A percentile compares a stretch with the other conserved stretches of the same genome.
These are phyloP conservation scores for Ascomycota sp. DNA, from an alignment of 2,329 filamentous ascomycete species.

Conservation along the genomic window DNA sequence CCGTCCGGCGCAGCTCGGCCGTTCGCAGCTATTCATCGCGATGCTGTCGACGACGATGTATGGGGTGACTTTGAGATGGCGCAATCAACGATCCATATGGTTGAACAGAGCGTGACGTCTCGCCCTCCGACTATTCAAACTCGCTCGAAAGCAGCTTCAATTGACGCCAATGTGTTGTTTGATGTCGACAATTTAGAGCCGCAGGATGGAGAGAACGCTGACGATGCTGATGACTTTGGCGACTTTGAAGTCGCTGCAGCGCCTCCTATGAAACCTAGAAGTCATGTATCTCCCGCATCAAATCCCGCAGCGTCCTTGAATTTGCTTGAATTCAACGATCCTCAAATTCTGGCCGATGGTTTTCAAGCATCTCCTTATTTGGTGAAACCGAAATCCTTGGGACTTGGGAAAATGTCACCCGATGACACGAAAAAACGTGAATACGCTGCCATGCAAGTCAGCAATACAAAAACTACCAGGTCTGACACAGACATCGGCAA, in stretches of 20 bases:
- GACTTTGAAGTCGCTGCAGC: slow-evolving; percentile 32
- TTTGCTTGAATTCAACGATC: slow-evolving; percentile 18
- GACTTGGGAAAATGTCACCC: neutral
- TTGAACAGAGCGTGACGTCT: neutral
- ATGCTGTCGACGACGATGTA: slow-evolving; percentile 28
- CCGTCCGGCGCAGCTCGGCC: slow-evolving; percentile 3
- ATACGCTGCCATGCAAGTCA: too few species aligned
- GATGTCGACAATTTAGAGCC: slow-evolving; percentile 38
- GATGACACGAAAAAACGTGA: too few species aligned
- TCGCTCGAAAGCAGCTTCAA: slow-evolving; percentile 4
- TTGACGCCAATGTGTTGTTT: slow-evolving; percentile 39
- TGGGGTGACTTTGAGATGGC: slow-evolving; percentile 51
- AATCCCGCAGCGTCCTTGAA: slow-evolving; percentile 14
- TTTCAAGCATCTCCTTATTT: too few species aligned
- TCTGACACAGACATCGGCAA: too few species aligned
- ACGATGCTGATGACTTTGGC: slow-evolving; percentile 35
- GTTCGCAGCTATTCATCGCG: neutral
- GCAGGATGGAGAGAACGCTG: slow-evolving; percentile 21
- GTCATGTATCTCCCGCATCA: slow-evolving; percentile 4
- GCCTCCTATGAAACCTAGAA: slow-evolving; percentile 2
- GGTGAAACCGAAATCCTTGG: slow-evolving; percentile 12
- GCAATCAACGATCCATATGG: slow-evolving; percentile 6
- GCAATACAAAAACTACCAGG: too few species aligned
- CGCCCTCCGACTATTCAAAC: slow-evolving; percentile 2
- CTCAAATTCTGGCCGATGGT: too few species aligned